These are phyloP conservation scores for Coemansia sp. DNA, from an alignment of 192 early-diverging fungal genomes.

Conservation along the genomic window DNA sequence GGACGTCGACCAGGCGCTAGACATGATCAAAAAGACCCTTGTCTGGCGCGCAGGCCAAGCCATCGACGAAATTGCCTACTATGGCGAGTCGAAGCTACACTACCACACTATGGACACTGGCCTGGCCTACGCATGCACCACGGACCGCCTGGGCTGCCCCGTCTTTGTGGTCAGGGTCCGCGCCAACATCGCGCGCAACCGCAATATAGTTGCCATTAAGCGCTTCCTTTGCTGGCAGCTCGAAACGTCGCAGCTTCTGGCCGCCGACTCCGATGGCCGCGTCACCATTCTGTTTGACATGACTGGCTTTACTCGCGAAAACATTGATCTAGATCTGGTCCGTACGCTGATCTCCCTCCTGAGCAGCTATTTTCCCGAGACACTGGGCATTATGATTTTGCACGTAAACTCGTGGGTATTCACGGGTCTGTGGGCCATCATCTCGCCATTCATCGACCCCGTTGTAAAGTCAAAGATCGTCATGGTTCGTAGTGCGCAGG, in stretches of 20 bases:
- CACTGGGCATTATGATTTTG: conserved; percentile 69
- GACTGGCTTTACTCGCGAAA: conserved; percentile 62
- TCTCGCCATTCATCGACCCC: conserved; percentile 80
- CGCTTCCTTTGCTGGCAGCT: conserved; percentile 60
- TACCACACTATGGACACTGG: conserved; percentile 47
- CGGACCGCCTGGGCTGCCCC: conserved; percentile 53
- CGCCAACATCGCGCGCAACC: conserved; percentile 48
- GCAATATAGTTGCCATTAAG: conserved; percentile 56
- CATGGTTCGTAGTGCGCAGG: conserved; percentile 61
- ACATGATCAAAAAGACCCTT: conserved; percentile 64
- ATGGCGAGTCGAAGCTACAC: conserved; percentile 58
- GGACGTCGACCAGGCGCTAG: conserved; percentile 64
- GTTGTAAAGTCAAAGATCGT: conserved; percentile 81
- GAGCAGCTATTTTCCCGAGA: conserved; percentile 87
- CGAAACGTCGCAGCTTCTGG: conserved; percentile 56
- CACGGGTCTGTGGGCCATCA: conserved; percentile 73
- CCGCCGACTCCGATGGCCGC: conserved; percentile 51
- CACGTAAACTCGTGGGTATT: conserved; percentile 84
- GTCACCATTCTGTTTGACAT: conserved; percentile 77
- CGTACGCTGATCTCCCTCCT: conserved; percentile 75
- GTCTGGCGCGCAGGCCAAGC: conserved; percentile 67
- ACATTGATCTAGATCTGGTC: conserved; percentile 69
- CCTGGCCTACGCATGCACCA: conserved; percentile 52
- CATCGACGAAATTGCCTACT: conserved; percentile 51
- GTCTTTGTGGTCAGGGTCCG: conserved; percentile 54